A percentile compares a stretch with the other conserved stretches of the same genome.
Conservation (phyloP, 208 protist species). For the Acanthamoeba castellanii region DNA sequence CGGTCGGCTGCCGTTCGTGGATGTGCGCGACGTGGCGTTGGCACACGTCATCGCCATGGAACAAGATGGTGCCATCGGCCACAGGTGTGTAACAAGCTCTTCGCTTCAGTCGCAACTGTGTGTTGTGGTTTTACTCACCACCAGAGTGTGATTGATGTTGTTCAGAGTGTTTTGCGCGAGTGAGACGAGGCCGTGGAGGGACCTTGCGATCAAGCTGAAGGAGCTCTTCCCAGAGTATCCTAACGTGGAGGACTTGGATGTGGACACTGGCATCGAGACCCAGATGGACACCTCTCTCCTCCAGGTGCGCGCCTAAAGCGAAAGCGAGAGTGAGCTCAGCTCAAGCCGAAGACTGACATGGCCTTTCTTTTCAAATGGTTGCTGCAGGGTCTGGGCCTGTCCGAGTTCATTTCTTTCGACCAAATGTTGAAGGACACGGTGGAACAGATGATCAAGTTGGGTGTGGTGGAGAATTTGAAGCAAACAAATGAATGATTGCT, state of each 20-base stretch:
- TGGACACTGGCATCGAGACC: neutral
- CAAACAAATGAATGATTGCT: no score
- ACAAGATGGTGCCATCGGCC: neutral
- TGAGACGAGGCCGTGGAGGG: neutral
- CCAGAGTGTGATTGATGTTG: no score
- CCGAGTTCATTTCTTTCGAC: neutral
- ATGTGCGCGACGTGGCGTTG: conserved; percentile 72
- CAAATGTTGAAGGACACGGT: conserved; percentile 2
- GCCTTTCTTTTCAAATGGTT: no score
- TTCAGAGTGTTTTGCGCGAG: neutral
- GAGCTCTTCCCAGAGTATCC: neutral
- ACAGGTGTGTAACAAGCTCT: neutral
- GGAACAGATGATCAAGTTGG: neutral
- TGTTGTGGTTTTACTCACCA: no score
- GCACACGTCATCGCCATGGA: conserved; percentile 73
- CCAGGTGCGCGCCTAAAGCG: neutral
- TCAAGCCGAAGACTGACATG: neutral
- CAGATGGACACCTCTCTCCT: neutral
- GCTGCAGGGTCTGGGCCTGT: neutral
- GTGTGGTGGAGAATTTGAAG: neutral
- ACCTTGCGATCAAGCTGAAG: neutral
- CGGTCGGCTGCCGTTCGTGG: neutral
- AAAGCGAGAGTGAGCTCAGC: no score
- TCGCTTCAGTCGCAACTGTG: no score
- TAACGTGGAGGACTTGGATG: neutral